phyloP scores from a whole-genome alignment of 495 filamentous ascomycete genomes.

The Lasiosphaeria hispida region DNA sequence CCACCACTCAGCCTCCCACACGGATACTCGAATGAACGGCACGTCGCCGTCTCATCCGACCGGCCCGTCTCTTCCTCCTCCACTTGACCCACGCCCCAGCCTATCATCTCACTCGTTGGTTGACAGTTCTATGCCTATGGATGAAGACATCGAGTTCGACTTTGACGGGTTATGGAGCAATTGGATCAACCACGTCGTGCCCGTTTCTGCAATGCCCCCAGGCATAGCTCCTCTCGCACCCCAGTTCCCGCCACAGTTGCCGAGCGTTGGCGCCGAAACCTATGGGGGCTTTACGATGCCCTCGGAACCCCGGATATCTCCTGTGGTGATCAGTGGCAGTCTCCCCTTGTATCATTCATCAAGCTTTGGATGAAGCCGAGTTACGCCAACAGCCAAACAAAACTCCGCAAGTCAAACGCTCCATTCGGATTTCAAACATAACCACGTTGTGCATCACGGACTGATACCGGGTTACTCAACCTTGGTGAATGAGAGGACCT shows the following conservation, averaged over 20 bases:
- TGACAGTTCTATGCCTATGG: constrained; percentile 19
- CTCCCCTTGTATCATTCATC: constrained; percentile 17
- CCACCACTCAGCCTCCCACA: constrained; percentile 3
- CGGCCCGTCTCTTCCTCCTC: constrained; percentile 2
- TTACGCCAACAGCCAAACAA: not conserved
- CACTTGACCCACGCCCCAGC: constrained; percentile 11
- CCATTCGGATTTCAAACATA: too few species aligned
- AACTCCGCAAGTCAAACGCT: not conserved
- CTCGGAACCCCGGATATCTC: constrained; percentile 11
- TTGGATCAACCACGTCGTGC: constrained; percentile 35
- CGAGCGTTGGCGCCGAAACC: constrained; percentile 18
- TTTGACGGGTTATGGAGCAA: constrained; percentile 56
- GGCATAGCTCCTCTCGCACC: constrained; percentile 12
- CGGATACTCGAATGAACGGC: constrained; percentile 23
- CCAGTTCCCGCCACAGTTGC: constrained; percentile 24
- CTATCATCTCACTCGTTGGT: constrained; percentile 18
- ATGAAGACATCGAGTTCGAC: constrained; percentile 50
- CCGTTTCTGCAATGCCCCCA: constrained; percentile 15
- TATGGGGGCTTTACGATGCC: constrained; percentile 19
- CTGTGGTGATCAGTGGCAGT: constrained; percentile 4
- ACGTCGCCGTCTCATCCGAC: constrained; percentile 10
- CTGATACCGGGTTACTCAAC: too few species aligned
- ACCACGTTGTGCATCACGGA: too few species aligned
- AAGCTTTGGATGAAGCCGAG: constrained; percentile 13
- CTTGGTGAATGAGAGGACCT: too few species aligned